phyloP scores from a whole-genome alignment of 768 basidiomycete genomes.

The Piloderma croceum region DNA sequence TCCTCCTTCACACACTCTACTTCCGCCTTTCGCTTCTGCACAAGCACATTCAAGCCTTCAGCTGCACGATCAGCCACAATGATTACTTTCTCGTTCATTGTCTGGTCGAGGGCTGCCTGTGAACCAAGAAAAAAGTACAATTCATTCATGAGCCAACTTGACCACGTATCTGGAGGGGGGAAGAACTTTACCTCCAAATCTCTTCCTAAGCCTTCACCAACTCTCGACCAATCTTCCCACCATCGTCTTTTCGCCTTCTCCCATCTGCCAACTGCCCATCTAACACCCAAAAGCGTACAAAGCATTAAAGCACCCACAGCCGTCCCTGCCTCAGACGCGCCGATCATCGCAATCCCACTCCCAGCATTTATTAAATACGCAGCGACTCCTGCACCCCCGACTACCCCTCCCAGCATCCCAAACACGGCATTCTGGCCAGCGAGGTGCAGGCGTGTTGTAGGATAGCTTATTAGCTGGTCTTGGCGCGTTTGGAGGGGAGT shows the following conservation, averaged over 20 bases:
- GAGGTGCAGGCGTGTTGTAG: conserved; percentile 34
- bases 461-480: conserved; percentile 27
- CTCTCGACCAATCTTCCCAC: conserved; percentile 35
- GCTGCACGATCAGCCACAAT: background rate
- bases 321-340: conserved; percentile 32
- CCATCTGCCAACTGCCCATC: conserved; percentile 42
- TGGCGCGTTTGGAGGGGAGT: conserved; percentile 31
- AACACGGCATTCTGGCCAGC: conserved; percentile 37
- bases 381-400: conserved; percentile 30
- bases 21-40: background rate
- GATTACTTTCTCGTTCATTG: background rate
- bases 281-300: conserved; percentile 26
- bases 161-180: too few species aligned
- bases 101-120: background rate
- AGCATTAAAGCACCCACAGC: conserved; percentile 35
- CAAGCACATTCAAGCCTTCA: background rate
- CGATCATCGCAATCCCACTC: conserved; percentile 19
- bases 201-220: conserved; percentile 37
- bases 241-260: conserved; percentile 41
- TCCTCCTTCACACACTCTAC: background rate
- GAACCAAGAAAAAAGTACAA: too few species aligned
- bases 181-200: too few species aligned
- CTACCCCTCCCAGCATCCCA: conserved; percentile 26
- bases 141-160: too few species aligned
- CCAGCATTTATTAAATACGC: conserved; percentile 33